phyloP scores from a whole-genome alignment of 75 land plant genomes.

The Ceratopteris richardii region DNA sequence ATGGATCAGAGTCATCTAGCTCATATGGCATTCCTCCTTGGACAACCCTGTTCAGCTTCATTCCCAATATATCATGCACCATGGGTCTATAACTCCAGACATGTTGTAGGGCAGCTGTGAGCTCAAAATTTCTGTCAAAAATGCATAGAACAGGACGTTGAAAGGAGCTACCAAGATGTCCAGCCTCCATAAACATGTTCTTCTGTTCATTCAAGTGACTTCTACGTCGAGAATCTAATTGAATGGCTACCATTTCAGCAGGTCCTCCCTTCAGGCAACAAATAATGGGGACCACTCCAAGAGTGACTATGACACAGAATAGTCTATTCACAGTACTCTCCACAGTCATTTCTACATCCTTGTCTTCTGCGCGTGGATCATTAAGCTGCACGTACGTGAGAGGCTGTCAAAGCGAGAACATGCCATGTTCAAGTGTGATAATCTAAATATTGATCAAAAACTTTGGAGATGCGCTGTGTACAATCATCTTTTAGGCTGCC shows the following conservation, averaged over 20 bases:
- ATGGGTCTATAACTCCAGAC: slow-evolving; percentile 87
- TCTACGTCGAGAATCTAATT: slow-evolving; percentile 54
- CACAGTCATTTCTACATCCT: slow-evolving; percentile 70
- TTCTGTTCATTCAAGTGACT: slow-evolving; percentile 71
- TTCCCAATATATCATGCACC: too few species aligned
- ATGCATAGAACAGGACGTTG: too few species aligned
- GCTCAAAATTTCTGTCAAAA: slow-evolving; percentile 91
- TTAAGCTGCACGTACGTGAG: slow-evolving; percentile 66
- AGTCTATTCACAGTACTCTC: too few species aligned
- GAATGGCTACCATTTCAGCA: slow-evolving; percentile 85
- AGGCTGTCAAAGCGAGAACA: slow-evolving; percentile 80
- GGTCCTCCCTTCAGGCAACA: slow-evolving; percentile 84
- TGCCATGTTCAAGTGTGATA: slow-evolving; percentile 65
- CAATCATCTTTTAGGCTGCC: slow-evolving; percentile 54
- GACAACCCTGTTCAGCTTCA: slow-evolving; percentile 67
- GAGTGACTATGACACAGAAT: too few species aligned
- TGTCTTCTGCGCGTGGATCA: slow-evolving; percentile 76
- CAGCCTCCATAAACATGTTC: slow-evolving; percentile 78
- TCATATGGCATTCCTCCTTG: slow-evolving; percentile 46
- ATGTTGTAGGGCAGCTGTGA: slow-evolving; percentile 83
- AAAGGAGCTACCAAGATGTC: slow-evolving; percentile 50
- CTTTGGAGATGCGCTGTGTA: slow-evolving; percentile 50
- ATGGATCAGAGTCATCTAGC: too few species aligned
- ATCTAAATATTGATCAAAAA: slow-evolving; percentile 76
- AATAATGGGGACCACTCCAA: too few species aligned